Evolutionary conservation across 345 rosid genomes (phyloP).

Genomic region (Salix brachista): DNA sequence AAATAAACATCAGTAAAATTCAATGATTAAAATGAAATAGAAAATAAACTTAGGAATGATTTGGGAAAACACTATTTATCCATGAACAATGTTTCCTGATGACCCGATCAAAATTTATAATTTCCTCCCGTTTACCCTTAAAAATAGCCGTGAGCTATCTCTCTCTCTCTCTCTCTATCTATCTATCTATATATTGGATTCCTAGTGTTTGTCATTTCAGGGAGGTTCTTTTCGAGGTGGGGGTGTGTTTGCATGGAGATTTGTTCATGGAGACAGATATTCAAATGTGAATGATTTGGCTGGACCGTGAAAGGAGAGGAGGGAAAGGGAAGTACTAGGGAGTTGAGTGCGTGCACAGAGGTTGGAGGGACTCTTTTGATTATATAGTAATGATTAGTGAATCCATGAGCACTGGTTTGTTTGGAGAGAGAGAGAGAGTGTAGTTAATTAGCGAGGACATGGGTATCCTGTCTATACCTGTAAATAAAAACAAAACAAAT

Average conservation of each 20-base stretch:
- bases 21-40: too few relatives aligned
- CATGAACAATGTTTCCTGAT: too few relatives aligned
- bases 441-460: too few relatives aligned
- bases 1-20: too few relatives aligned
- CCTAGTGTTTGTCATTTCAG: not conserved
- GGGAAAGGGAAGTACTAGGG: conserved; percentile 10
- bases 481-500: too few relatives aligned
- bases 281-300: conserved; percentile 50
- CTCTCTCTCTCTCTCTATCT: too few relatives aligned
- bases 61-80: too few relatives aligned
- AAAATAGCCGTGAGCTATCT: too few relatives aligned
- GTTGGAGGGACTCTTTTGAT: conserved; percentile 27
- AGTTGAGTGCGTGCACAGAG: conserved; percentile 22
- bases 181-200: not conserved
- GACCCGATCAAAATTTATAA: not conserved
- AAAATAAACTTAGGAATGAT: too few relatives aligned
- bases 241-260: conserved; percentile 35
- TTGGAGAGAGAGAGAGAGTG: not conserved
- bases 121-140: too few relatives aligned
- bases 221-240: not conserved
- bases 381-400: conserved; percentile 46
- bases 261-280: conserved; percentile 44
- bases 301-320: conserved; percentile 23
- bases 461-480: too few relatives aligned
- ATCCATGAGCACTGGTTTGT: conserved; percentile 7